These are phyloP conservation scores for Kwoniella newhampshirensis DNA, from an alignment of 768 basidiomycete species.

Conservation along the genomic window DNA sequence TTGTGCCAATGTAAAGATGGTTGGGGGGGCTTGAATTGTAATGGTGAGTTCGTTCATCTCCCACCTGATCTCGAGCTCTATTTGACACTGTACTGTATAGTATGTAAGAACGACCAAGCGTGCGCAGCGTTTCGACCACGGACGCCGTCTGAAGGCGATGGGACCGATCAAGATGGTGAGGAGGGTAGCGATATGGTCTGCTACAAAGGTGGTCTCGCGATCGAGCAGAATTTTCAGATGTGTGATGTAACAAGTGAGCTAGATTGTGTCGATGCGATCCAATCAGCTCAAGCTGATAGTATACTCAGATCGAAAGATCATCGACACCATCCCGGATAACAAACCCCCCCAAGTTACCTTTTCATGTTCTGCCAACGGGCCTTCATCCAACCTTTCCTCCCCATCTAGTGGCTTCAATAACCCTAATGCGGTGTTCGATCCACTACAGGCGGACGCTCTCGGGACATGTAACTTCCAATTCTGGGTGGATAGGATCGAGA, in stretches of 20 bases:
- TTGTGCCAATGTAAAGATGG: constrained; percentile 88
- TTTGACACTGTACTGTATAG: too few species aligned
- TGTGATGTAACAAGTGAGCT: constrained; percentile 93
- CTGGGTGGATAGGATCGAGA: constrained; percentile 92
- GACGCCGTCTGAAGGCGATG: constrained; percentile 23
- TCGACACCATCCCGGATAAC: constrained; percentile 85
- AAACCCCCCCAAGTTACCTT: constrained; percentile 92
- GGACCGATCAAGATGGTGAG: constrained; percentile 51
- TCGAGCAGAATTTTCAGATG: constrained; percentile 96
- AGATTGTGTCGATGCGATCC: background rate
- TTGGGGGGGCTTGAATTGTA: constrained; percentile 96
- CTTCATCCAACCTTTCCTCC: constrained; percentile 37
- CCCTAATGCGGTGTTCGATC: constrained; percentile 14
- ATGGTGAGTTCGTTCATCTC: too few species aligned
- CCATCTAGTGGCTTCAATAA: constrained; percentile 7
- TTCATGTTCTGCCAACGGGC: constrained; percentile 61
- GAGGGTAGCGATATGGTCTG: constrained; percentile 75
- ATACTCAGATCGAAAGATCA: constrained; percentile 79
- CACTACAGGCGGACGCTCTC: constrained; percentile 56
- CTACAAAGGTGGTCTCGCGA: constrained; percentile 86
- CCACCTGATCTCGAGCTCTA: too few species aligned
- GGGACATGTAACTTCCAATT: constrained; percentile 90
- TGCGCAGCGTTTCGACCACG: constrained; percentile 72
- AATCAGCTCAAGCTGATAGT: background rate
- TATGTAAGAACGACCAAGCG: constrained; percentile 75